Conservation (phyloP, 176 grass and related monocot genomes). For the Aegilops bicornis region DNA sequence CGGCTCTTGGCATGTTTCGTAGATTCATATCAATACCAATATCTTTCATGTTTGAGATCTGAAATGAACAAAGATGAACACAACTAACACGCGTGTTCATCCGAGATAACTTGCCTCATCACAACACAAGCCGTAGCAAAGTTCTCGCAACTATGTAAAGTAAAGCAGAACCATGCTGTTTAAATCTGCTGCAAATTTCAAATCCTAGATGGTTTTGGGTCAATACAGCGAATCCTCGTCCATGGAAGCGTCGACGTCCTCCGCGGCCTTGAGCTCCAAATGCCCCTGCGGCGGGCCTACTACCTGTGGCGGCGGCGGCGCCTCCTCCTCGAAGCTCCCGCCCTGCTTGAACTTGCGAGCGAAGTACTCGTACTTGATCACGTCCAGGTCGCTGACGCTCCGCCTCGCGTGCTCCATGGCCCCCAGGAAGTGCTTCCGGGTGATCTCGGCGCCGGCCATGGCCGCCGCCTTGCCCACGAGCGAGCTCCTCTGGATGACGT, state of each 20-base stretch:
- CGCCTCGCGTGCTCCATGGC: constrained; percentile 34
- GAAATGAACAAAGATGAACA: no score
- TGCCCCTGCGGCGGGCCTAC: not conserved
- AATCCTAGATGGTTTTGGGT: not conserved
- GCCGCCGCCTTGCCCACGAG: not conserved
- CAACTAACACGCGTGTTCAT: no score
- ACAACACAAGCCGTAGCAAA: no score
- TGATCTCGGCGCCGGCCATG: constrained; percentile 31
- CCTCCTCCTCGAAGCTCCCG: not conserved
- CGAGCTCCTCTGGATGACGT: constrained; percentile 24
- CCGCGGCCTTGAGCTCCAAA: not conserved
- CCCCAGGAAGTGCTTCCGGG: constrained; percentile 21
- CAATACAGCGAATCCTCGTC: constrained; percentile 5
- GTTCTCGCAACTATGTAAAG: not conserved
- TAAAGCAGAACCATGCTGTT: not conserved
- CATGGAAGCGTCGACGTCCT: not conserved
- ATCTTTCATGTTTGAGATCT: no score
- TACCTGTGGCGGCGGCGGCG: not conserved
- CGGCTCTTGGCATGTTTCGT: no score
- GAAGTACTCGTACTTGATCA: constrained; percentile 25
- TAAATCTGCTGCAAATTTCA: not conserved
- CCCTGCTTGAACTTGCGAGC: constrained; percentile 13
- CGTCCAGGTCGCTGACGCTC: constrained; percentile 32
- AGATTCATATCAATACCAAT: no score
- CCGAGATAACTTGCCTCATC: no score